Evolutionary conservation across 2,329 filamentous ascomycete species (phyloP), one percentile per base, ranked within the genome.

Genomic region (Microdochium paspali): DNA sequence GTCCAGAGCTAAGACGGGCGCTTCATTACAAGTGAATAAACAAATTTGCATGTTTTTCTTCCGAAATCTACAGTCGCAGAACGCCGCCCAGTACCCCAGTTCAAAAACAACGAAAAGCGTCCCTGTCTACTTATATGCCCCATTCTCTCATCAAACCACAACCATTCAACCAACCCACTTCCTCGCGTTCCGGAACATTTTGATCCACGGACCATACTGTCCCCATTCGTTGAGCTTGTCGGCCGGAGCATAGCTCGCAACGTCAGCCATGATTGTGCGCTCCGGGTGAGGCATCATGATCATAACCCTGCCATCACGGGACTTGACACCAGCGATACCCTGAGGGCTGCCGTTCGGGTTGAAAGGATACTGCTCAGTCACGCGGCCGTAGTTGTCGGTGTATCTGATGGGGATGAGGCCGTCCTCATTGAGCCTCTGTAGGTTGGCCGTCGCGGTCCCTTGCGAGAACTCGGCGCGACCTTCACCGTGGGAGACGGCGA

Each of bases 271-370:
- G 49, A 95, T 82, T 15, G 87, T 94, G n/a, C 90, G 79, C 70
- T 96, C 90, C 1, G 90, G 90, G 65, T 95, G 90, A 51, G 90
- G 90, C 90, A 96, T 95, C 70, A 95, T 79, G 6, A 89, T 89
- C 55, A 95, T 66, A 1, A 94, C 87, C 49, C 87, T 77, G 12
- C 90, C 90, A 61, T 95, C 84, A 40, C 72, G 76, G 57, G 80
- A 90, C 56, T 84, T 75, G 24, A 94, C 84, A 61, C 84, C 89
- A 1, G 90, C 87, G 53, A 95, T 85, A 60, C 87, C 90, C 52
- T 77, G 74, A 1, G 87, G 86, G 61, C 84, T 89, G 46, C 90
- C 90, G 67, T 95, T 95, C 46, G 84, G 87, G 70, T 97, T 97
- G 69, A 76, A 86, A 1, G 93, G 93, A 61, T 97, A 98, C 55